phyloP scores from a whole-genome alignment of 2,329 filamentous ascomycete genomes.

The Hypoxylon sp. region DNA sequence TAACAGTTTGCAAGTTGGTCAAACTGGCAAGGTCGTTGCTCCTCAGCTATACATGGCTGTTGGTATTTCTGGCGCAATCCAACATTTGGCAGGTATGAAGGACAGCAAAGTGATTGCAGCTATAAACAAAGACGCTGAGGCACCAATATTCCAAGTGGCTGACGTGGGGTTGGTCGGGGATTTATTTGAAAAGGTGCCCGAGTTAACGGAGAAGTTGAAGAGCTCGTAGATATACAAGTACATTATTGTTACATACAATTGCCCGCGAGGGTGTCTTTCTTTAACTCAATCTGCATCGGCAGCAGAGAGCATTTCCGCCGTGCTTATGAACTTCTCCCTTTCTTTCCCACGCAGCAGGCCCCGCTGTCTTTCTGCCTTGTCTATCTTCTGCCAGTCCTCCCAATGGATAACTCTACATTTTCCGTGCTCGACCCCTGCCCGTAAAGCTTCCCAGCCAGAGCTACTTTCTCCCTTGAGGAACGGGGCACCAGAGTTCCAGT shows the following conservation, averaged over 20 bases:
- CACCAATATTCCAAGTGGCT: slow-evolving; percentile 97
- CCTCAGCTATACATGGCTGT: slow-evolving; percentile 95
- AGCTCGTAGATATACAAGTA: slow-evolving; percentile 54
- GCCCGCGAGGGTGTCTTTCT: slow-evolving; percentile 35
- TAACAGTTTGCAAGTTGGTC: slow-evolving; percentile 97
- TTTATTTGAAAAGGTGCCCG: slow-evolving; percentile 94
- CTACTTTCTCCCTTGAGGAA: slow-evolving; percentile 56
- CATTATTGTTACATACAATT: slow-evolving; percentile 42
- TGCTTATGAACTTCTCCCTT: slow-evolving; percentile 76
- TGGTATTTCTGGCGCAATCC: slow-evolving; percentile 96
- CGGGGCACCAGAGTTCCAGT: slow-evolving; percentile 69
- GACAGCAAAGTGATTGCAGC: slow-evolving; percentile 99
- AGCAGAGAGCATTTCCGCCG: slow-evolving; percentile 69
- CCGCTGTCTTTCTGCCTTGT: slow-evolving; percentile 77
- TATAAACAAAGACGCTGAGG: slow-evolving; percentile 98
- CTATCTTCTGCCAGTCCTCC: slow-evolving; percentile 87
- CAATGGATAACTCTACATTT: slow-evolving; percentile 78
- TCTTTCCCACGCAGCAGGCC: slow-evolving; percentile 79
- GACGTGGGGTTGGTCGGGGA: slow-evolving; percentile 97
- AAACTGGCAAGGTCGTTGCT: slow-evolving; percentile 98
- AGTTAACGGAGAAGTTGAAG: slow-evolving; percentile 96
- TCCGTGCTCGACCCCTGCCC: slow-evolving; percentile 66
- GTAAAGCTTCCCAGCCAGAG: slow-evolving; percentile 83
- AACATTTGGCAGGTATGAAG: slow-evolving; percentile 99
- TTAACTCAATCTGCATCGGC: slow-evolving; percentile 53